These are phyloP conservation scores for Endotrypanum monterogeii DNA, from an alignment of 208 protist species.

Conservation along the genomic window DNA sequence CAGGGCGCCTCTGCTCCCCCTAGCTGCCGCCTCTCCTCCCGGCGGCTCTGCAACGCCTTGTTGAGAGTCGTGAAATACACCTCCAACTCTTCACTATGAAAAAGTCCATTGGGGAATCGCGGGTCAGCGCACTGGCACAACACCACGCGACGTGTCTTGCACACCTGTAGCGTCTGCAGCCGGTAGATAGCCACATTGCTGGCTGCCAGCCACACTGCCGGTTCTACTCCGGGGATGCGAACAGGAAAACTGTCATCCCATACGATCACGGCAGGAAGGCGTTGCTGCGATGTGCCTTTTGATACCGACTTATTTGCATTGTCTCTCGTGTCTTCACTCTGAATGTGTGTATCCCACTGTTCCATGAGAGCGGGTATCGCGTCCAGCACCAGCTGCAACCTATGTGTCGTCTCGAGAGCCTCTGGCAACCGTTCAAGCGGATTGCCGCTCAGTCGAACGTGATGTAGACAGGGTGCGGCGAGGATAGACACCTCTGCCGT, in stretches of 20 bases:
- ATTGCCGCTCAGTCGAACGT: constrained; percentile 74
- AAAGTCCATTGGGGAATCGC: constrained; percentile 38
- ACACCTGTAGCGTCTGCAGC: constrained; percentile 45
- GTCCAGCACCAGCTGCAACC: constrained; percentile 74
- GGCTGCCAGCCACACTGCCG: constrained; percentile 56
- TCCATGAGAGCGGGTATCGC: constrained; percentile 62
- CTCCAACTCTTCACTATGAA: constrained; percentile 34
- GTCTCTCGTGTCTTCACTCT: not conserved
- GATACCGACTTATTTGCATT: not conserved
- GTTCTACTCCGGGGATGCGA: constrained; percentile 28
- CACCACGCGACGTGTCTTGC: constrained; percentile 45
- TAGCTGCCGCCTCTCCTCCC: constrained; percentile 11
- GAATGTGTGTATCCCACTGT: constrained; percentile 58
- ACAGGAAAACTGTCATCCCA: constrained; percentile 86
- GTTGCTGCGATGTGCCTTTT: not conserved
- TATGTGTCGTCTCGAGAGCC: constrained; percentile 46
- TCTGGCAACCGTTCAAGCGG: constrained; percentile 57
- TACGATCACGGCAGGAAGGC: constrained; percentile 45
- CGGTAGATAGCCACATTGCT: constrained; percentile 48
- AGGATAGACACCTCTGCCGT: constrained; percentile 46
- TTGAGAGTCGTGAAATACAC: constrained; percentile 31
- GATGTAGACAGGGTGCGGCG: constrained; percentile 49
- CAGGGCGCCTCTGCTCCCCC: not conserved
- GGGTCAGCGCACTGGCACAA: constrained; percentile 38
- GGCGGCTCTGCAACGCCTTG: constrained; percentile 18